Conservation (phyloP, 345 rosid genomes). For the Garcia nutans region DNA sequence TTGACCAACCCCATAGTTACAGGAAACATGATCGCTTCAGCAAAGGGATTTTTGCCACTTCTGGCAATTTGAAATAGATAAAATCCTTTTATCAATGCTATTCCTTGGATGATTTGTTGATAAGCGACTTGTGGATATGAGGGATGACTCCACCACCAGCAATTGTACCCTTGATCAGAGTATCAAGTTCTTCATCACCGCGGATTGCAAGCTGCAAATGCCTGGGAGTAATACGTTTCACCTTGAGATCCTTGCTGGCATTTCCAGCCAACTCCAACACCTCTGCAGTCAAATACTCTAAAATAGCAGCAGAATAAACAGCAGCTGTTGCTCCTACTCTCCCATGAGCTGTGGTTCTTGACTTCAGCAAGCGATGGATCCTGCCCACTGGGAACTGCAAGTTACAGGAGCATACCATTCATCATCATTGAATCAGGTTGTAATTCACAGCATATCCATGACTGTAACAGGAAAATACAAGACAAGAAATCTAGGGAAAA, state of each 20-base stretch:
- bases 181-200: slow-evolving; percentile 22
- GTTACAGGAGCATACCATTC: neutral
- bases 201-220: slow-evolving; percentile 20
- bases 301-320: slow-evolving; percentile 20
- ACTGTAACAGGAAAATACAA: neutral
- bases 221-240: slow-evolving; percentile 13
- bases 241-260: slow-evolving; percentile 9
- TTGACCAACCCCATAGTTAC: neutral
- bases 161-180: slow-evolving; percentile 8
- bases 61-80: neutral
- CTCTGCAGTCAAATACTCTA: slow-evolving; percentile 20
- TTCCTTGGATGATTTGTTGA: slow-evolving; percentile 15
- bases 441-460: neutral
- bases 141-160: slow-evolving; percentile 25
- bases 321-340: slow-evolving; percentile 20
- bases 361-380: slow-evolving; percentile 15
- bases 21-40: too few species aligned
- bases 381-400: slow-evolving; percentile 22
- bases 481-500: neutral
- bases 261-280: slow-evolving; percentile 17
- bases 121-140: slow-evolving; percentile 15
- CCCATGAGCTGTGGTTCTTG: slow-evolving; percentile 15
- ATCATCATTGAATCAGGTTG: neutral
- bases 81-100: neutral
- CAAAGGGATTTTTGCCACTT: neutral